These are phyloP conservation scores for Neofusicoccum parvum DNA, from an alignment of 2,329 filamentous ascomycete genomes.

Conservation along the genomic window DNA sequence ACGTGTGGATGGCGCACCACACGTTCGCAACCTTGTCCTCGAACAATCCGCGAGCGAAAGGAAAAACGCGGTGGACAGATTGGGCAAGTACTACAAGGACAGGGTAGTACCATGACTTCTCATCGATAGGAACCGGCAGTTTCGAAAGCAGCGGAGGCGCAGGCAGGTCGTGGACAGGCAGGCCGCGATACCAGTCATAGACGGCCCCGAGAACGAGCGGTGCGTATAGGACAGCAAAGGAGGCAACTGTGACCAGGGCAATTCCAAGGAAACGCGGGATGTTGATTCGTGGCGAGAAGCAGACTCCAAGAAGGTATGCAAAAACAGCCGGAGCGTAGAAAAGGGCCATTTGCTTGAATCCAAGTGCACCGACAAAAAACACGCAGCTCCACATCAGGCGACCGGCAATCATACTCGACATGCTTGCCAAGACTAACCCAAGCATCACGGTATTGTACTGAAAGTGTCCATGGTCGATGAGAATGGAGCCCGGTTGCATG, in stretches of 20 bases:
- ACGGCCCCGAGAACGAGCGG: conserved; percentile 74
- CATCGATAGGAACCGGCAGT: conserved; percentile 60
- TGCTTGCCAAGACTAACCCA: conserved; percentile 80
- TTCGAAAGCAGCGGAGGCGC: conserved; percentile 65
- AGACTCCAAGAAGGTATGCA: conserved; percentile 84
- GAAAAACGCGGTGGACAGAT: conserved; percentile 88
- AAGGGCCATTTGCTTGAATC: conserved; percentile 98
- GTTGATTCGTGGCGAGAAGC: conserved; percentile 73
- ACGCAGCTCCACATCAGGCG: conserved; percentile 85
- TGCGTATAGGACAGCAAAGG: conserved; percentile 74
- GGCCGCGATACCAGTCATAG: conserved; percentile 67
- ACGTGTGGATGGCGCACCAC: conserved; percentile 90
- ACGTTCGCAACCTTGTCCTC: conserved; percentile 99
- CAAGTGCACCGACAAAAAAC: conserved; percentile 91
- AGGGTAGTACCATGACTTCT: conserved; percentile 71
- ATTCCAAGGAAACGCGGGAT: conserved; percentile 72
- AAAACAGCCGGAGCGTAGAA: conserved; percentile 96
- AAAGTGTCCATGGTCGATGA: conserved; percentile 94
- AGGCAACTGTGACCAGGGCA: conserved; percentile 68
- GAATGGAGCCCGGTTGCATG: conserved; percentile 86
- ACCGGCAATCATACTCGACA: conserved; percentile 86
- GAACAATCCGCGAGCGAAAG: conserved; percentile 92
- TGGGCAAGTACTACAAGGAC: conserved; percentile 78
- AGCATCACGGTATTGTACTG: conserved; percentile 99
- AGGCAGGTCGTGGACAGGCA: conserved; percentile 60